Percentiles rank a stretch among this genome's conserved stretches.
Evolutionary conservation across 2,329 filamentous ascomycete genomes (phyloP).

Genomic region (Pseudogymnoascus sp.): DNA sequence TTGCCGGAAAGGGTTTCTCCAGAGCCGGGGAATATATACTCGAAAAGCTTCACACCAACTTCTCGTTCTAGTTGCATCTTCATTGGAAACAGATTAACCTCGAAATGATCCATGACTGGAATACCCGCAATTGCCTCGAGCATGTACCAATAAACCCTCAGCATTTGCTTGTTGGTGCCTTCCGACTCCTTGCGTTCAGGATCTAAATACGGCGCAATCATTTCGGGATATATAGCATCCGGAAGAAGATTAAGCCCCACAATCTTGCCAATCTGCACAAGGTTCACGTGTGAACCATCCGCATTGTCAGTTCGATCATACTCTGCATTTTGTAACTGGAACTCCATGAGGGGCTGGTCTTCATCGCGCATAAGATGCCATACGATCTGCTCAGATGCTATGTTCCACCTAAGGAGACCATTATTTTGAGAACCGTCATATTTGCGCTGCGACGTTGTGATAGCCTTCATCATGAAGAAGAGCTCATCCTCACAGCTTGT

Average conservation of each 20-base stretch:
- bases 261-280: conserved; percentile 80
- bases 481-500: conserved; percentile 89
- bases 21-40: conserved; percentile 92
- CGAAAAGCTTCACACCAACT: conserved; percentile 85
- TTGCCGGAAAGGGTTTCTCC: conserved; percentile 33
- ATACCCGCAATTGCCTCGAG: conserved; percentile 96
- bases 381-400: conserved; percentile 89
- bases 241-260: conserved; percentile 83
- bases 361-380: conserved; percentile 92
- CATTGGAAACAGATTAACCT: conserved; percentile 86
- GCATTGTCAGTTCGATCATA: conserved; percentile 96
- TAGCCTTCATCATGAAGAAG: conserved; percentile 99
- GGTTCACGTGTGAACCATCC: conserved; percentile 92
- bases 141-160: conserved; percentile 96
- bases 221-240: conserved; percentile 89
- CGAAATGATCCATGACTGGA: conserved; percentile 93
- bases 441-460: conserved; percentile 89
- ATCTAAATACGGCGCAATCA: conserved; percentile 84
- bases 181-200: conserved; percentile 45
- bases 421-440: conserved; percentile 68
- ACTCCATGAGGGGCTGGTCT: conserved; percentile 80
- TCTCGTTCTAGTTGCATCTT: conserved; percentile 91
- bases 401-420: conserved; percentile 82
- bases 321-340: conserved; percentile 83
- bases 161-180: conserved; percentile 68